These are phyloP conservation scores for Daldinia bambusicola DNA, from an alignment of 495 filamentous ascomycete species.

Conservation along the genomic window DNA sequence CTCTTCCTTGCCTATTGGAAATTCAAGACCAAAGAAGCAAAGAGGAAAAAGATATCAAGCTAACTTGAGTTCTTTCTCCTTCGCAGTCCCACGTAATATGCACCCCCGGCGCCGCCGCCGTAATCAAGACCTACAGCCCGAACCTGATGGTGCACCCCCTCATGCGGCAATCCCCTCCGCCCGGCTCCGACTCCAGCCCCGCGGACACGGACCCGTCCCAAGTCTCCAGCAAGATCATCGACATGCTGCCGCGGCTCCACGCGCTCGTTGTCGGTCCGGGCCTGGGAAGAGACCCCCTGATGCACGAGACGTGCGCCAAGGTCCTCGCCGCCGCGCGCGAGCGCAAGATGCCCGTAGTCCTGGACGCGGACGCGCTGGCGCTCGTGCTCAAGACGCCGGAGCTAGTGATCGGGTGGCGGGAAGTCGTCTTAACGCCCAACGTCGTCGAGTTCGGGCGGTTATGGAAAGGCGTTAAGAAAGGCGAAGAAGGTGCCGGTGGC, in stretches of 20 bases:
- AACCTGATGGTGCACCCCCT: conserved; percentile 99
- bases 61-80: neutral
- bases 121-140: conserved; percentile 97
- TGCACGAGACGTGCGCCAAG: conserved; percentile 83
- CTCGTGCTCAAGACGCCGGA: conserved; percentile 79
- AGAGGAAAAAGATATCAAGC: neutral
- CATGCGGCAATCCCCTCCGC: conserved; percentile 75
- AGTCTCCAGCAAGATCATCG: conserved; percentile 76
- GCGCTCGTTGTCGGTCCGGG: conserved; percentile 95
- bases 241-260: conserved; percentile 85
- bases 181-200: conserved; percentile 48
- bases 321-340: conserved; percentile 84
- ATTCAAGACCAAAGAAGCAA: too few species aligned
- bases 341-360: conserved; percentile 78
- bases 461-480: conserved; percentile 72
- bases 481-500: conserved; percentile 50
- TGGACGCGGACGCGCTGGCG: conserved; percentile 91
- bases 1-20: too few species aligned
- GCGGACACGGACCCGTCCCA: conserved; percentile 61
- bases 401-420: conserved; percentile 79
- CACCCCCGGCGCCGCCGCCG: conserved; percentile 84
- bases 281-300: conserved; percentile 86
- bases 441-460: conserved; percentile 90
- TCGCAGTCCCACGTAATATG: conserved; percentile 93
- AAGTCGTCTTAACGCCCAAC: conserved; percentile 94